phyloP scores from a whole-genome alignment of 208 protist species.

The Leishmania major region DNA sequence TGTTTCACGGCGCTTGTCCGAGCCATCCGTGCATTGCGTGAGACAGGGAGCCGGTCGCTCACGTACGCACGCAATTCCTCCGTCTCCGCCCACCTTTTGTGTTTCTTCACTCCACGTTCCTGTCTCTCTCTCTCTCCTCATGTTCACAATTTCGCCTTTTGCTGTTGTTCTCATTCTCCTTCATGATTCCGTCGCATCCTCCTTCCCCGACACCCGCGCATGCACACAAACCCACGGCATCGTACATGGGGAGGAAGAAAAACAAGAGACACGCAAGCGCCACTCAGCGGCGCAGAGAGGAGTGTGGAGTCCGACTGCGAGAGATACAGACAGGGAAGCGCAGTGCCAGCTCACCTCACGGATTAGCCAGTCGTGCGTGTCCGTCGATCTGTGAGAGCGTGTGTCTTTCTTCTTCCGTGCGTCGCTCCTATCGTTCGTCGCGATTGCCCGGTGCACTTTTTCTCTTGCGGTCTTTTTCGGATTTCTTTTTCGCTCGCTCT shows the following conservation, averaged over 20 bases:
- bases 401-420: background rate
- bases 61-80: background rate
- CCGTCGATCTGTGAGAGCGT: background rate
- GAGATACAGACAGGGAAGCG: background rate
- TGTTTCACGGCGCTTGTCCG: background rate
- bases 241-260: background rate
- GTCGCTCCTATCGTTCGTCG: background rate
- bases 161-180: background rate
- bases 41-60: background rate
- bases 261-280: background rate
- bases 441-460: background rate
- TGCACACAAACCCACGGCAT: background rate
- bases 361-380: background rate
- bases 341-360: background rate
- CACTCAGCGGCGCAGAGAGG: background rate
- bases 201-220: background rate
- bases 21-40: background rate
- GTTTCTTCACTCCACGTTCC: background rate
- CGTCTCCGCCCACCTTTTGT: constrained; percentile 3
- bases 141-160: background rate
- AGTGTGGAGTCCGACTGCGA: background rate
- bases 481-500: background rate
- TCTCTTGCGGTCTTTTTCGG: background rate
- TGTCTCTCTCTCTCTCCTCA: background rate
- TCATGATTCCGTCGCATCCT: background rate